Percentiles rank a stretch among this genome's conserved stretches.
These are phyloP conservation scores for Coemansia javaensis DNA, from an alignment of 192 early-diverging fungal species.

Conservation along the genomic window DNA sequence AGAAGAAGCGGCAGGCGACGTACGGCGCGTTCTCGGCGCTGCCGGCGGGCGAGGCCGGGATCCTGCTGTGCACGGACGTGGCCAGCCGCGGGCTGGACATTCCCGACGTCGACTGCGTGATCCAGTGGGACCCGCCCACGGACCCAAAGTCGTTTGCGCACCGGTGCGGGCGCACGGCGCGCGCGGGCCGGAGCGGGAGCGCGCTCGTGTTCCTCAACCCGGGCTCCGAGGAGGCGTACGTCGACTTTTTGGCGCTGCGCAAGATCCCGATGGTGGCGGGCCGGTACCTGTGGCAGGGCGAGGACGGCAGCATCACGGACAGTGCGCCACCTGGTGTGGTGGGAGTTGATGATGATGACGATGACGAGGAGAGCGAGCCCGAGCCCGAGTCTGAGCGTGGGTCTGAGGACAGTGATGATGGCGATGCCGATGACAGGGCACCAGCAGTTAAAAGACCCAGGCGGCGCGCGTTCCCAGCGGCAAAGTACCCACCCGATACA, in stretches of 20 bases:
- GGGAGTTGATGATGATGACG: background rate
- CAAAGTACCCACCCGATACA: slow-evolving; percentile 43
- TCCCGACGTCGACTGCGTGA: slow-evolving; percentile 90
- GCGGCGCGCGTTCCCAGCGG: slow-evolving; percentile 31
- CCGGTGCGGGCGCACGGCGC: slow-evolving; percentile 88
- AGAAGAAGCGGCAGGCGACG: slow-evolving; percentile 75
- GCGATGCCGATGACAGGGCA: slow-evolving; percentile 1
- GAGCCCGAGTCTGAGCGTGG: too few species aligned
- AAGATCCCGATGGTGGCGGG: slow-evolving; percentile 72
- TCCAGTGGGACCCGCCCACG: slow-evolving; percentile 93
- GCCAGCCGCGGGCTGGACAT: slow-evolving; percentile 94
- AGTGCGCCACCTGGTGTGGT: slow-evolving; percentile 26
- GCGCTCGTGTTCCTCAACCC: slow-evolving; percentile 79
- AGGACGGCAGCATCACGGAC: slow-evolving; percentile 12
- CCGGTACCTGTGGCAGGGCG: slow-evolving; percentile 51
- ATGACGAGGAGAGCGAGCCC: slow-evolving; percentile 8
- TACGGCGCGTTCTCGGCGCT: slow-evolving; percentile 70
- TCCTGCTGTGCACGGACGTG: slow-evolving; percentile 93
- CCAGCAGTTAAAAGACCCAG: slow-evolving; percentile 4
- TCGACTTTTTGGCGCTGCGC: slow-evolving; percentile 80
- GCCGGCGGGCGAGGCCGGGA: slow-evolving; percentile 59
- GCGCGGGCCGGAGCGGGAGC: slow-evolving; percentile 78
- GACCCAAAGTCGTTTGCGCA: slow-evolving; percentile 96
- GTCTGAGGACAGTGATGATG: background rate
- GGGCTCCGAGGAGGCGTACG: slow-evolving; percentile 87